Percentiles rank a stretch among this genome's conserved stretches.
Evolutionary conservation across 768 basidiomycete species (phyloP).

Genomic region (Lentinula guzmanii): DNA sequence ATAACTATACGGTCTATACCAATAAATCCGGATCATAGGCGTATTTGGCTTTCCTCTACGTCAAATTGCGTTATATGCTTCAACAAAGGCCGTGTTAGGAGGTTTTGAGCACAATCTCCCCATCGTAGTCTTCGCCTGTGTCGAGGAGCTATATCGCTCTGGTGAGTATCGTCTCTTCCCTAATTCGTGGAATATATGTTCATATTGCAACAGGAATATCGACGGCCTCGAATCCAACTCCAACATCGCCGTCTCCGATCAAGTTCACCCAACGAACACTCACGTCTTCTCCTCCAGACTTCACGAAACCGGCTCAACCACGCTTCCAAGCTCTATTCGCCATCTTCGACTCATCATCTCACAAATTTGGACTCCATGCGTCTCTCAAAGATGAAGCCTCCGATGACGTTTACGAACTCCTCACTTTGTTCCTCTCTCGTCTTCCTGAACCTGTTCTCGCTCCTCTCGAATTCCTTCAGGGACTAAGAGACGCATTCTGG

Average conservation of each 20-base stretch:
- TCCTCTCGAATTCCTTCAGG: slow-evolving; percentile 21
- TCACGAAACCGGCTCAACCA: background rate
- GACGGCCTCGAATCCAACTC: slow-evolving; percentile 3
- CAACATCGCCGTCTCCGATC: slow-evolving; percentile 1
- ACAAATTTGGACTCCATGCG: slow-evolving; percentile 18
- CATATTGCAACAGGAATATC: background rate
- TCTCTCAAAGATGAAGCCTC: slow-evolving; percentile 29
- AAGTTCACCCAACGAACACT: background rate
- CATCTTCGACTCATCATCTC: slow-evolving; percentile 11
- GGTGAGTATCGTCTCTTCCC: slow-evolving; percentile 15
- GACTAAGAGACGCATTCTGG: slow-evolving; percentile 21
- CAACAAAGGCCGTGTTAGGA: slow-evolving; percentile 24
- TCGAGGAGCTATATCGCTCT: slow-evolving; percentile 36
- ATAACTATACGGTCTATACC: background rate
- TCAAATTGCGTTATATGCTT: slow-evolving; percentile 27
- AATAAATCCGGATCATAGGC: slow-evolving; percentile 10
- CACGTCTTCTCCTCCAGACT: background rate
- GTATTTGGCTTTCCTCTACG: slow-evolving; percentile 31
- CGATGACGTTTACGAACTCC: slow-evolving; percentile 33
- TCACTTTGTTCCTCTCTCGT: slow-evolving; percentile 32
- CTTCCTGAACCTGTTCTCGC: slow-evolving; percentile 34
- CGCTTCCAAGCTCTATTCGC: slow-evolving; percentile 26
- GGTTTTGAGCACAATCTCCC: slow-evolving; percentile 32
- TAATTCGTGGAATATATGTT: background rate
- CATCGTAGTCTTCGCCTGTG: slow-evolving; percentile 31